Conservation (phyloP, 2,329 filamentous ascomycete genomes). For the Fusarium sp. region DNA sequence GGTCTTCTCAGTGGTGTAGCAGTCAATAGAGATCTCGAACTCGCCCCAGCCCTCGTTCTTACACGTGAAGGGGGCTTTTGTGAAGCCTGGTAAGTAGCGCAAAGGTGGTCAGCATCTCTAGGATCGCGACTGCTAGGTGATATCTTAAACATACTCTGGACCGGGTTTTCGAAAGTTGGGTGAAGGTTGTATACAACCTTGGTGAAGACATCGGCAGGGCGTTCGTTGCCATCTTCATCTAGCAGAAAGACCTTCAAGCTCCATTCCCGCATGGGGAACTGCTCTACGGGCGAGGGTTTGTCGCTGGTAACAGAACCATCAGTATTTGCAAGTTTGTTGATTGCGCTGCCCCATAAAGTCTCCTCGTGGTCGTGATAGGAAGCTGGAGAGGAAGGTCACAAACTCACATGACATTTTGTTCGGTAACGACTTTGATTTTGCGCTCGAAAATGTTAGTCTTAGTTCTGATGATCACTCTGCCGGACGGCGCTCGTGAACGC, state of each 20-base stretch:
- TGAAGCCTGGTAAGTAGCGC: constrained; percentile 70
- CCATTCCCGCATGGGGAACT: constrained; percentile 94
- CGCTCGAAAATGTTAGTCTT: constrained; percentile 71
- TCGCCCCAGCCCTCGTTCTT: constrained; percentile 98
- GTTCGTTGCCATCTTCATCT: constrained; percentile 87
- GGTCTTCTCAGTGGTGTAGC: constrained; percentile 87
- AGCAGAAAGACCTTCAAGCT: constrained; percentile 86
- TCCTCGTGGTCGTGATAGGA: not conserved
- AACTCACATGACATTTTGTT: constrained; percentile 88
- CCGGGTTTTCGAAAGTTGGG: constrained; percentile 89
- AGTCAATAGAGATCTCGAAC: constrained; percentile 92
- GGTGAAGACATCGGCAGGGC: constrained; percentile 86
- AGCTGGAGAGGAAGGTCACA: constrained; percentile 10
- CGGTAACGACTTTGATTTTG: constrained; percentile 91
- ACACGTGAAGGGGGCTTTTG: constrained; percentile 88
- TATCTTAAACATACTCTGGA: constrained; percentile 75
- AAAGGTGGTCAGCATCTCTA: constrained; percentile 32
- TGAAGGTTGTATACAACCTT: constrained; percentile 95
- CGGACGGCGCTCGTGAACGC: not conserved
- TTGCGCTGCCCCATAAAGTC: not conserved
- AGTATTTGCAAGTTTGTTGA: constrained; percentile 10
- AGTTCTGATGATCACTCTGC: constrained; percentile 2
- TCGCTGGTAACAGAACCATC: constrained; percentile 56
- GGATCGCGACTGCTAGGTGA: not conserved
- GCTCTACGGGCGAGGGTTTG: constrained; percentile 84